Conservation (phyloP, 2,329 filamentous ascomycete genomes). For the Chaetomiaceae sp. region DNA sequence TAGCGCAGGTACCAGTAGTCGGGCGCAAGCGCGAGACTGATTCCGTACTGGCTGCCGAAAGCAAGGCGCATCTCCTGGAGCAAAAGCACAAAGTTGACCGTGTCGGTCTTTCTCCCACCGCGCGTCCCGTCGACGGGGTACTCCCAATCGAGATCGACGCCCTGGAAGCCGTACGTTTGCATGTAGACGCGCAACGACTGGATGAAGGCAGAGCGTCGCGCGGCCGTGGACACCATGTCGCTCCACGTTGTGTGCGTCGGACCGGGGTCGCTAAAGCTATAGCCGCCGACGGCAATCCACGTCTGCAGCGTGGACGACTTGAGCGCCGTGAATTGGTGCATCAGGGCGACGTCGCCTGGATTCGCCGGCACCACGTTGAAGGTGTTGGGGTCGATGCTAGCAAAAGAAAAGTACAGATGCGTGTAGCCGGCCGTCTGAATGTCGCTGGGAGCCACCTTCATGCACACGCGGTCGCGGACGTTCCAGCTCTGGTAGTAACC, state of each 20-base stretch:
- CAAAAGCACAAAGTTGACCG: too few relatives aligned
- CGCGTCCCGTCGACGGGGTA: constrained; percentile 36
- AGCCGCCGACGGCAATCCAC: constrained; percentile 32
- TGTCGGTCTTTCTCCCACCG: constrained; percentile 31
- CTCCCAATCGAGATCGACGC: constrained; percentile 46
- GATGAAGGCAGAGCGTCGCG: constrained; percentile 36
- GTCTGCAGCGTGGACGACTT: too few relatives aligned
- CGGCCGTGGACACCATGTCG: constrained; percentile 3
- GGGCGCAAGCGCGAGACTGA: too few relatives aligned
- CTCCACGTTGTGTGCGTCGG: constrained; percentile 30
- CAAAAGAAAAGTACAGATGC: too few relatives aligned
- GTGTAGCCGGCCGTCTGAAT: constrained; percentile 33
- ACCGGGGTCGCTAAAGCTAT: constrained; percentile 28
- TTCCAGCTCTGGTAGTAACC: constrained; percentile 36
- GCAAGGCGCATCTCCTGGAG: too few relatives aligned
- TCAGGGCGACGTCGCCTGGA: too few relatives aligned
- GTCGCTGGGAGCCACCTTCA: constrained; percentile 30
- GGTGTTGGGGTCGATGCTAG: too few relatives aligned
- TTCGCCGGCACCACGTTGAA: too few relatives aligned
- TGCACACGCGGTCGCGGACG: constrained; percentile 27
- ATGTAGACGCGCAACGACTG: constrained; percentile 26
- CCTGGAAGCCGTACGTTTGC: constrained; percentile 36
- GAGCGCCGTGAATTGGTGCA: too few relatives aligned
- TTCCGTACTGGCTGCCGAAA: too few relatives aligned
- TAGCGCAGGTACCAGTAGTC: constrained; percentile 38